Conservation (phyloP, 2,329 filamentous ascomycete genomes). For the Fusarium denticulatum region DNA sequence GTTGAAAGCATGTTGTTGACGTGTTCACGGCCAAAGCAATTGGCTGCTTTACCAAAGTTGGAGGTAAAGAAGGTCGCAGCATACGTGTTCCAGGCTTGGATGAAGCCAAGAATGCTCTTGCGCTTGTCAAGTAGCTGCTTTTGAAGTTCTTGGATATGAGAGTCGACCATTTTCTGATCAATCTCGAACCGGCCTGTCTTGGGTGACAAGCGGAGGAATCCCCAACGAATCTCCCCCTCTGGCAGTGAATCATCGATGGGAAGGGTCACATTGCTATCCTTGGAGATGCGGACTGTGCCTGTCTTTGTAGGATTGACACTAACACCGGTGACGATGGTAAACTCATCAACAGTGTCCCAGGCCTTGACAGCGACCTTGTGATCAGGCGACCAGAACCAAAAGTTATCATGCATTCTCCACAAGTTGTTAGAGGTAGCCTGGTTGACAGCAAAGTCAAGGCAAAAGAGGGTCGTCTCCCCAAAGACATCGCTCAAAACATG, state of each 20-base stretch:
- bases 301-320: slow-evolving; percentile 64
- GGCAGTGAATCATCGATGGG: slow-evolving; percentile 53
- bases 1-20: slow-evolving; percentile 63
- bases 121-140: slow-evolving; percentile 65
- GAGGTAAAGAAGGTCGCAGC: slow-evolving; percentile 61
- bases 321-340: slow-evolving; percentile 65
- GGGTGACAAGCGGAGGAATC: slow-evolving; percentile 65
- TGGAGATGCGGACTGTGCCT: slow-evolving; percentile 56
- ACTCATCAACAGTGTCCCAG: slow-evolving; percentile 67
- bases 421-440: slow-evolving; percentile 61
- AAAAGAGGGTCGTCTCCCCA: slow-evolving; percentile 70
- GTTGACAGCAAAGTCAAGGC: slow-evolving; percentile 72
- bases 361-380: slow-evolving; percentile 63
- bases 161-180: slow-evolving; percentile 66
- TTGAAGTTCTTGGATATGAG: slow-evolving; percentile 67
- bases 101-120: slow-evolving; percentile 58
- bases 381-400: slow-evolving; percentile 72
- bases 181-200: slow-evolving; percentile 66
- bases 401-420: slow-evolving; percentile 71
- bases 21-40: slow-evolving; percentile 62
- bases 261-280: slow-evolving; percentile 19
- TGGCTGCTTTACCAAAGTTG: slow-evolving; percentile 62
- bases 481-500: slow-evolving; percentile 69
- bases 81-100: slow-evolving; percentile 64
- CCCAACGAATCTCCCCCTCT: slow-evolving; percentile 61